These are phyloP conservation scores for Nelumbo lutea DNA, from an alignment of 164 flowering plant genomes.

Conservation along the genomic window DNA sequence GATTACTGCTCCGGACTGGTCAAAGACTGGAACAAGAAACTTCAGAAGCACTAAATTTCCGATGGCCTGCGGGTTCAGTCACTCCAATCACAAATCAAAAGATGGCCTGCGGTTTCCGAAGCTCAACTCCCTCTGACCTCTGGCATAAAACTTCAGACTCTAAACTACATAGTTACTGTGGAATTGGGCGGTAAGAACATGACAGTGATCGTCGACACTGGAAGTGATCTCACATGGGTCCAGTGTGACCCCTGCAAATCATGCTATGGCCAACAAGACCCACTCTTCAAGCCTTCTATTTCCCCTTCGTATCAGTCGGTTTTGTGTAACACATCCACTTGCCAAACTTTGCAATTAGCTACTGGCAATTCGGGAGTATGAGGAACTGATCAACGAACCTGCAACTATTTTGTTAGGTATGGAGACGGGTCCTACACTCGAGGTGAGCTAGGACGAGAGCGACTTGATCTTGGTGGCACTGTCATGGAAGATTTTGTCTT, in stretches of 20 bases:
- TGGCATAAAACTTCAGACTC: slow-evolving; percentile 51
- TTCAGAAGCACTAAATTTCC: slow-evolving; percentile 26
- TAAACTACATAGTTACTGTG: slow-evolving; percentile 66
- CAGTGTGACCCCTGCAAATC: slow-evolving; percentile 76
- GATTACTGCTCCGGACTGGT: slow-evolving; percentile 36
- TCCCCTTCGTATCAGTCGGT: slow-evolving; percentile 55
- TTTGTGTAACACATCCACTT: slow-evolving; percentile 54
- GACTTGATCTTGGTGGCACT: slow-evolving; percentile 38
- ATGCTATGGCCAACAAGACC: slow-evolving; percentile 69
- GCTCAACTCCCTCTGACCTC: slow-evolving; percentile 52
- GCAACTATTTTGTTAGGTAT: slow-evolving; percentile 56
- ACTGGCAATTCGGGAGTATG: slow-evolving; percentile 51
- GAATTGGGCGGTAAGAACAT: slow-evolving; percentile 48
- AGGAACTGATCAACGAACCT: slow-evolving; percentile 22
- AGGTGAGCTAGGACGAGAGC: slow-evolving; percentile 57
- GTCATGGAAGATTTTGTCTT: slow-evolving; percentile 43
- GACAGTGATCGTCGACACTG: slow-evolving; percentile 80
- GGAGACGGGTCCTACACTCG: slow-evolving; percentile 80
- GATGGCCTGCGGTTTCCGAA: too few relatives aligned
- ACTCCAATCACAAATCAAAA: slow-evolving; percentile 44
- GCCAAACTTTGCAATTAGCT: slow-evolving; percentile 44
- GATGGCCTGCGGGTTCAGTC: slow-evolving; percentile 44
- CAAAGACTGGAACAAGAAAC: slow-evolving; percentile 33
- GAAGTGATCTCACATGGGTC: slow-evolving; percentile 87
- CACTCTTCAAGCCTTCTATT: slow-evolving; percentile 52